Conservation (phyloP, 2,329 filamentous ascomycete genomes). For the Ilyonectria robusta region DNA sequence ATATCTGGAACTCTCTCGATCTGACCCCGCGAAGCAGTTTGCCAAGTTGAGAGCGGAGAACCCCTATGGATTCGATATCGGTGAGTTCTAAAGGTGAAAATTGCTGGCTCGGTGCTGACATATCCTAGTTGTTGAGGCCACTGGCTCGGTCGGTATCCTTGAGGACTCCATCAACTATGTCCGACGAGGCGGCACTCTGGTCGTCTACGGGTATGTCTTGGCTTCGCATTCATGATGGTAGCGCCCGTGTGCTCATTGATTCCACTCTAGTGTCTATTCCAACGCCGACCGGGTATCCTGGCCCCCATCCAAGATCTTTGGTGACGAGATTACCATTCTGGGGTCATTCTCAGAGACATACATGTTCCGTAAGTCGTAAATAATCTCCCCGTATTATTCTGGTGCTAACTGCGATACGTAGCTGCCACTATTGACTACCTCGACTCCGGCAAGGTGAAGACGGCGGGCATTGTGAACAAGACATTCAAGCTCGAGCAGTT, state of each 20-base stretch:
- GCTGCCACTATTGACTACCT: constrained; percentile 66
- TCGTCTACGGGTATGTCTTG: constrained; percentile 70
- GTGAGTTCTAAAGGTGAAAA: constrained; percentile 45
- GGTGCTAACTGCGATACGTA: constrained; percentile 32
- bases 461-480: constrained; percentile 81
- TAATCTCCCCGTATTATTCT: background rate
- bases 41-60: constrained; percentile 73
- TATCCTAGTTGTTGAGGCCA: constrained; percentile 73
- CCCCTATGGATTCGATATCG: constrained; percentile 81
- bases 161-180: constrained; percentile 81
- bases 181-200: constrained; percentile 78
- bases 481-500: constrained; percentile 81
- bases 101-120: constrained; percentile 32
- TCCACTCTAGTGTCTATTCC: constrained; percentile 69
- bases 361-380: constrained; percentile 70
- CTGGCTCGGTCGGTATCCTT: constrained; percentile 77
- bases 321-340: constrained; percentile 78
- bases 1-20: constrained; percentile 68
- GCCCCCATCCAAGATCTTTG: constrained; percentile 80
- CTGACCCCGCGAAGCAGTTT: constrained; percentile 71
- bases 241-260: constrained; percentile 16
- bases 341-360: constrained; percentile 82
- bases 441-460: constrained; percentile 72
- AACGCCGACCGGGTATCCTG: constrained; percentile 74
- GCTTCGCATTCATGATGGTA: background rate